phyloP scores from a whole-genome alignment of 2,329 filamentous ascomycete species.

The Epichloe uncinata region DNA sequence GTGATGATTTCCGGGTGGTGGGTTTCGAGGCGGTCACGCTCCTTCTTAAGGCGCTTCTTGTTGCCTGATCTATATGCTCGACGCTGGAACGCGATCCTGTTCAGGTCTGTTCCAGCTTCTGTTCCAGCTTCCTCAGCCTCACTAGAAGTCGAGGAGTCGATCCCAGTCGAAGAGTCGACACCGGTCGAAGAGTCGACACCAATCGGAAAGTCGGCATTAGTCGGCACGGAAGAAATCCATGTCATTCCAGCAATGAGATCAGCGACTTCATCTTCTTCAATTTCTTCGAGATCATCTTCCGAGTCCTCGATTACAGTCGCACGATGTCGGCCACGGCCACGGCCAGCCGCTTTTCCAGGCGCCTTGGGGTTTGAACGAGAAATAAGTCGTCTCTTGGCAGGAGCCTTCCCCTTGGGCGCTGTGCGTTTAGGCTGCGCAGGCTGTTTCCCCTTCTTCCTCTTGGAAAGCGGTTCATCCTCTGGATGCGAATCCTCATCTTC shows the following conservation, averaged over 20 bases:
- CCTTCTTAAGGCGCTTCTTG: slow-evolving; percentile 19
- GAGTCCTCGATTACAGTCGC: neutral
- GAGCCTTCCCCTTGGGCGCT: neutral
- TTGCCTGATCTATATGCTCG: slow-evolving; percentile 22
- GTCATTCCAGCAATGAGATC: neutral
- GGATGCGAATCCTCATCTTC: slow-evolving; percentile 9
- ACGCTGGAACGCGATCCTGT: slow-evolving; percentile 14
- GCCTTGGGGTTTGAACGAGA: neutral
- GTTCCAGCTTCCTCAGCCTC: slow-evolving; percentile 10
- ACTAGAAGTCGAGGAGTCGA: slow-evolving; percentile 9
- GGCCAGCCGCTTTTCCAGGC: neutral
- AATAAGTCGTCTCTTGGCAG: neutral
- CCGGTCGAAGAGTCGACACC: slow-evolving; percentile 5
- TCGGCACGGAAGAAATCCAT: slow-evolving; percentile 4
- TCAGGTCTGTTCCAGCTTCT: slow-evolving; percentile 4
- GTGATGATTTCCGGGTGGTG: slow-evolving; percentile 66
- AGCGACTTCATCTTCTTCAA: neutral
- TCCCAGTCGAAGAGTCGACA: slow-evolving; percentile 5
- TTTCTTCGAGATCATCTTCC: neutral
- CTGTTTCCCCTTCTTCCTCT: slow-evolving; percentile 9
- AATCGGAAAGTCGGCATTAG: slow-evolving; percentile 5
- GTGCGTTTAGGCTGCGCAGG: neutral
- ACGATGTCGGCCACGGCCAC: neutral
- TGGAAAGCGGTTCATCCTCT: slow-evolving; percentile 18
- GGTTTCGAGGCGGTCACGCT: slow-evolving; percentile 56